Evolutionary conservation across 1,139 yeast species (phyloP).

Genomic region (Pichia sp.): DNA sequence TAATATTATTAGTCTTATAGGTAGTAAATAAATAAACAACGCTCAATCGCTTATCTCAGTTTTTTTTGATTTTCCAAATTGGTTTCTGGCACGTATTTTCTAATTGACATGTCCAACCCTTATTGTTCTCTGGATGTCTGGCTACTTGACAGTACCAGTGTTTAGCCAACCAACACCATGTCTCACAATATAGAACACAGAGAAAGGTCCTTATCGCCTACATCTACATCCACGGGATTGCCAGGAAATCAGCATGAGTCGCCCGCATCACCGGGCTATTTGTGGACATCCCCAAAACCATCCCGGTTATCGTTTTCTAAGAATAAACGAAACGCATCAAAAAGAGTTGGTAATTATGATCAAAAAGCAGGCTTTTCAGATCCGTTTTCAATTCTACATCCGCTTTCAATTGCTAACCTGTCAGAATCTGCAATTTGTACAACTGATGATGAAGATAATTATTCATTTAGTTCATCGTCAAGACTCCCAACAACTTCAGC

Average conservation of each 20-base stretch:
- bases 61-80: background rate
- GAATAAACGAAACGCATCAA: background rate
- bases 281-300: background rate
- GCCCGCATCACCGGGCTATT: background rate
- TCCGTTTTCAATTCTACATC: constrained; percentile 1
- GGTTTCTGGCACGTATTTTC: background rate
- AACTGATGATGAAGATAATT: constrained; percentile 21
- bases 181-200: background rate
- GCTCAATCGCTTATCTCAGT: no score
- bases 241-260: background rate
- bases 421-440: constrained; percentile 22
- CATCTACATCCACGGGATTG: background rate
- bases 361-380: background rate
- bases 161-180: background rate
- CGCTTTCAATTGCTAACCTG: constrained; percentile 1
- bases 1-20: no score
- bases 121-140: background rate
- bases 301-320: no score
- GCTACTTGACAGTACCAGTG: no score
- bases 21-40: no score
- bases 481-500: background rate
- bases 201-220: background rate
- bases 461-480: background rate
- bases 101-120: background rate
- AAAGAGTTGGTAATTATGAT: no score